phyloP scores from a whole-genome alignment of 345 rosid genomes.

The Syzygium aqueum region DNA sequence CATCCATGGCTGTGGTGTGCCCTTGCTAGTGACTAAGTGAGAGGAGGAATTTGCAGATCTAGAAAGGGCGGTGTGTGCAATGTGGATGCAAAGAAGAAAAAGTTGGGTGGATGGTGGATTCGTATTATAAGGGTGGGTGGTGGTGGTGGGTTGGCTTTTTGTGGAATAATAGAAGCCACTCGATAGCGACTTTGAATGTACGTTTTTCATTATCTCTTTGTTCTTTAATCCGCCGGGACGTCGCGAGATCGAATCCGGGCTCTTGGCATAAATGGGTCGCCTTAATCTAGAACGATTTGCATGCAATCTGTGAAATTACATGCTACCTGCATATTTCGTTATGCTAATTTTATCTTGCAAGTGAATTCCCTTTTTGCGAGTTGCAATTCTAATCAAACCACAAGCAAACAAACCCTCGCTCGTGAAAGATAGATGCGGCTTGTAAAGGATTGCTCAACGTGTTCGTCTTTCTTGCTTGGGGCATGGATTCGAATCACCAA shows the following conservation, averaged over 20 bases:
- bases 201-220: neutral
- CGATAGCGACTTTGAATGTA: neutral
- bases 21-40: neutral
- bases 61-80: neutral
- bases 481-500: neutral
- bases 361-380: too few species aligned
- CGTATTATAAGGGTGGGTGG: neutral
- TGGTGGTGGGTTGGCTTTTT: neutral
- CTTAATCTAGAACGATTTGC: neutral
- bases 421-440: too few species aligned
- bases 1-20: conserved; percentile 35
- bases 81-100: neutral
- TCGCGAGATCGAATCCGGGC: too few species aligned
- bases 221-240: neutral
- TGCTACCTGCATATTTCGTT: neutral
- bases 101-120: neutral
- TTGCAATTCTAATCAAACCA: too few species aligned
- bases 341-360: too few species aligned
- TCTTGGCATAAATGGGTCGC: neutral
- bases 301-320: too few species aligned
- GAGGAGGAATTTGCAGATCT: neutral
- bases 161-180: neutral
- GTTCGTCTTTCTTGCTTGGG: neutral
- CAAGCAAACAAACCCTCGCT: too few species aligned
- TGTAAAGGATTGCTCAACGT: neutral